A percentile compares a stretch with the other conserved stretches of the same genome.
phyloP scores from a whole-genome alignment of 352 stramenopile genomes.

The Blastocystis sp. region DNA sequence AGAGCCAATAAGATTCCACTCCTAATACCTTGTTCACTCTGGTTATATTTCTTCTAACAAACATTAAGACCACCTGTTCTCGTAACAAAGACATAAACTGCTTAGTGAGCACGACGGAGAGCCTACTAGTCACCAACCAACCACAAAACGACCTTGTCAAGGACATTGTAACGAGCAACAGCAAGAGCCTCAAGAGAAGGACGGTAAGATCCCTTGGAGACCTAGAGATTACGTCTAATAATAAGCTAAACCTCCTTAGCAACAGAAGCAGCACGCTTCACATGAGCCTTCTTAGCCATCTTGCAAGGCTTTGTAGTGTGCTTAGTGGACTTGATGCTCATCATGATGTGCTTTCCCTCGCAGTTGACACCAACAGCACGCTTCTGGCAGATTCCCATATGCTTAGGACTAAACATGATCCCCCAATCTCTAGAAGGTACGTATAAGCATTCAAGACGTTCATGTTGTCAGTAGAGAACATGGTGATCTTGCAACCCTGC shows the following conservation, averaged over 20 bases:
- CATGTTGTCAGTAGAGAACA: conserved; percentile 47
- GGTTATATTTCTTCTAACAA: background rate
- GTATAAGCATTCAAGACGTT: conserved; percentile 26
- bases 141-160: background rate
- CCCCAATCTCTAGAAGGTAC: background rate
- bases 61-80: background rate
- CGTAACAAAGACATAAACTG: background rate
- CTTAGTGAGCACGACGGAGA: conserved; percentile 37
- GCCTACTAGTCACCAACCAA: background rate
- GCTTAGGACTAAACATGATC: conserved; percentile 10
- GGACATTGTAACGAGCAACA: conserved; percentile 47
- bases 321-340: conserved; percentile 41
- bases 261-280: conserved; percentile 1
- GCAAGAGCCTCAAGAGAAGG: conserved; percentile 12
- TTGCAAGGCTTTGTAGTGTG: conserved; percentile 54
- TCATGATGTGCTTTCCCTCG: conserved; percentile 35
- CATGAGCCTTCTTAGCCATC: background rate
- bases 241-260: background rate
- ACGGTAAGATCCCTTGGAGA: background rate
- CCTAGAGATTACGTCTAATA: background rate
- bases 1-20: too few species aligned
- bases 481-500: conserved; percentile 55
- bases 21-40: too few species aligned
- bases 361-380: conserved; percentile 1
- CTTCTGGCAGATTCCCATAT: conserved; percentile 59